Evolutionary conservation across 441 rosid genomes (phyloP), one percentile per base, ranked within the genome.

Genomic region (Lepidium campestre): DNA sequence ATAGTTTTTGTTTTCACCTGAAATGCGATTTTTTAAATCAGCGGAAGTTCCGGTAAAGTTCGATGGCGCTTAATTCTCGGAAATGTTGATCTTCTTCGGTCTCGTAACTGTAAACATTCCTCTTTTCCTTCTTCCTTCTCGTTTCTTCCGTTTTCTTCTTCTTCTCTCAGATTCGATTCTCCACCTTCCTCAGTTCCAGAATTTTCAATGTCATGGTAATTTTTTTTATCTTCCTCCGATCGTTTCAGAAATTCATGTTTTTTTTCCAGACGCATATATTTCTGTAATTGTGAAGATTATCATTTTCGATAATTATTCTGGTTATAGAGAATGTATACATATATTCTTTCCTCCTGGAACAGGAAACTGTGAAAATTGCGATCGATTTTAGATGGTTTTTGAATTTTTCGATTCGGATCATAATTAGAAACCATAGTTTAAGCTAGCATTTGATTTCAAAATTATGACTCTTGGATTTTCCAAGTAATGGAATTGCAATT

Each of bases 21-120:
- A 29, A 29, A 29, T 29, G 34, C 34, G 34, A 34, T 7, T 10
- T 10, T 56, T 35, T 9, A 19, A 35, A 37, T 37, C 18, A 57
- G 63, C 49, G 37, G 0, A 42, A 59, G 56, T 35, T 20, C 14
- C 47, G 45, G 63, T 67, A 42, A 53, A 57, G 50, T 70, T 41
- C 49, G 68, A 68, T 80, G 82, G 75, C 72, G 85, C 84, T 75
- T 72, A 77, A 76, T 79, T 79, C 45, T 76, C 86, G 82, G 80
- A 67, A 66, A 71, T 75, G 82, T 75, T 73, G 72, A 72, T 72
- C 76, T 78, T 79, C 71, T 18, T 40, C 42, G 22, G 22, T 65
- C 65, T 11, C 59, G 52, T 71, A 70, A 69, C 63, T 59, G 59
- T 57, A 45, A 73, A 64, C 62, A 73, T 48, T 67, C 49, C 41